Conservation (phyloP, 139 green algal genomes). For the Choricystis sp. region DNA sequence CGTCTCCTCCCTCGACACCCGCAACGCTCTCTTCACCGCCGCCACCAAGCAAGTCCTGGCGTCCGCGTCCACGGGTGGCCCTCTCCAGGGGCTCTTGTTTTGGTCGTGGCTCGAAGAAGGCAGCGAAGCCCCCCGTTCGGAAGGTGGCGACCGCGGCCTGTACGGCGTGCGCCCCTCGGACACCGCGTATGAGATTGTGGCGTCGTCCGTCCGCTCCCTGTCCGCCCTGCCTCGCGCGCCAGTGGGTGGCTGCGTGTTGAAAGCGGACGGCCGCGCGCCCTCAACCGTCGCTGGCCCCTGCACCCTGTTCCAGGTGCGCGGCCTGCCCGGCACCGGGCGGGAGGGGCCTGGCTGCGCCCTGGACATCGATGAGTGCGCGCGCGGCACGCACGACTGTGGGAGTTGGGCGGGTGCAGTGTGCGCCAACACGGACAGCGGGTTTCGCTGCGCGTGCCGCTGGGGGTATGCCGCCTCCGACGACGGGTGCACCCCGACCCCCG, state of each 20-base stretch:
- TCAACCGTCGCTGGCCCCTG: neutral
- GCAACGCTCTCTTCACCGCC: slow-evolving; percentile 10
- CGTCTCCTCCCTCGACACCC: slow-evolving; percentile 13
- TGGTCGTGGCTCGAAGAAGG: neutral
- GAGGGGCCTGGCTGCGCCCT: slow-evolving; percentile 23
- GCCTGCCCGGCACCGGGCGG: neutral
- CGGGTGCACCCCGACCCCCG: neutral
- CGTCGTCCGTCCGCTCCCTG: neutral
- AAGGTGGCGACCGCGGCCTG: slow-evolving; percentile 21
- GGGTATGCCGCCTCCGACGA: slow-evolving; percentile 21
- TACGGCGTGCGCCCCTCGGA: slow-evolving; percentile 22
- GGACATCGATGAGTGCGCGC: slow-evolving; percentile 32
- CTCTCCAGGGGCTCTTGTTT: neutral
- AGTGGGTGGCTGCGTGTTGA: neutral
- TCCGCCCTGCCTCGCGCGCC: neutral
- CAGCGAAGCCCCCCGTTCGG: neutral
- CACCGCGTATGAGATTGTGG: slow-evolving; percentile 6
- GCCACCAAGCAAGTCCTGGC: slow-evolving; percentile 6
- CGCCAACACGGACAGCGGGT: slow-evolving; percentile 25
- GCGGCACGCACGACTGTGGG: slow-evolving; percentile 18
- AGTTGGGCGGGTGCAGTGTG: slow-evolving; percentile 17
- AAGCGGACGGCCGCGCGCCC: neutral
- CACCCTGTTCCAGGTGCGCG: neutral
- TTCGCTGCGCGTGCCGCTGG: slow-evolving; percentile 24
- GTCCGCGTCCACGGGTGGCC: neutral